Evolutionary conservation across 2,329 filamentous ascomycete species (phyloP).

Genomic region (Rhynchosporium agropyri): DNA sequence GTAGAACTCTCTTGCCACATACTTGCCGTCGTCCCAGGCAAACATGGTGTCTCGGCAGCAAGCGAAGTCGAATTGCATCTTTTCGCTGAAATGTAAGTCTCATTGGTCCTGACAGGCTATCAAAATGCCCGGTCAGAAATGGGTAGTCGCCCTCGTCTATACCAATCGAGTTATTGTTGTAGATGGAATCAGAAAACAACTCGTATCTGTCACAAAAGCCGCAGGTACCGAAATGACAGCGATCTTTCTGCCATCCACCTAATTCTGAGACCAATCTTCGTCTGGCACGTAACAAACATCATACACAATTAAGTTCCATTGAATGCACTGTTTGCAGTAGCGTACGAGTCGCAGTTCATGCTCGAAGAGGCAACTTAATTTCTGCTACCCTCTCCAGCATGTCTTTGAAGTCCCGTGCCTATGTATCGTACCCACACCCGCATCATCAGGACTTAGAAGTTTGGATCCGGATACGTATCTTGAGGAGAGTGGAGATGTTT

Average conservation of each 20-base stretch:
- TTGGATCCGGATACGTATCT: not conserved
- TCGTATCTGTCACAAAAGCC: conserved; percentile 16
- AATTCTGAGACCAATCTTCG: conserved; percentile 15
- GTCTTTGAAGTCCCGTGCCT: not conserved
- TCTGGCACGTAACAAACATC: conserved; percentile 6
- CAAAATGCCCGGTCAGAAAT: conserved; percentile 7
- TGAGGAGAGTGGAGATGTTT: conserved; percentile 9
- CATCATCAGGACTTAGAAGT: not conserved
- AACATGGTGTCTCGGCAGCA: not conserved
- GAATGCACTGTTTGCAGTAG: conserved; percentile 16
- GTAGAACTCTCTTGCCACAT: conserved; percentile 5
- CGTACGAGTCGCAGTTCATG: not conserved
- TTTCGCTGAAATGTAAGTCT: not conserved
- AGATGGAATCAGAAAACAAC: not conserved
- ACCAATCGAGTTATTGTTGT: conserved; percentile 2
- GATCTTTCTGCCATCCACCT: not conserved
- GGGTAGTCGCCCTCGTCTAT: not conserved
- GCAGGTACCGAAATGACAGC: conserved; percentile 16
- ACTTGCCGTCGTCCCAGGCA: not conserved
- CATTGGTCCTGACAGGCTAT: not conserved
- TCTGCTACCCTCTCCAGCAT: not conserved
- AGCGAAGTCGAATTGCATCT: not conserved
- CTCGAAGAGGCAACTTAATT: not conserved
- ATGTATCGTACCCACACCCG: not conserved
- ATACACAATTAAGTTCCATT: not conserved